Percentiles rank a stretch among this genome's conserved stretches.
Conservation (phyloP, 257 asterid species). For the Salvia splendens region DNA sequence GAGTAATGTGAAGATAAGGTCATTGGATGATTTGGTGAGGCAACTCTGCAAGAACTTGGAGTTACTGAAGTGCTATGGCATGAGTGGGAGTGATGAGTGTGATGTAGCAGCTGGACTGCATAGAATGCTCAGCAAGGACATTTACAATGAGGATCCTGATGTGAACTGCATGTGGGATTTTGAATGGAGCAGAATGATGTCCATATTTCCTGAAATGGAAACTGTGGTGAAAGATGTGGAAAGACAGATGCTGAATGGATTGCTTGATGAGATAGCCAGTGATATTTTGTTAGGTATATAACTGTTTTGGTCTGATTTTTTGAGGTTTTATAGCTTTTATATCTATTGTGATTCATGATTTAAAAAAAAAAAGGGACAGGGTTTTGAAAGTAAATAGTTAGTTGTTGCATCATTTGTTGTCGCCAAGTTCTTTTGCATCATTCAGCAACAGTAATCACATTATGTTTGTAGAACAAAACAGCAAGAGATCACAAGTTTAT, state of each 20-base stretch:
- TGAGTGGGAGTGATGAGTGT: conserved; percentile 38
- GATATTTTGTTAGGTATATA: conserved; percentile 44
- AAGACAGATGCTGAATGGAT: conserved; percentile 62
- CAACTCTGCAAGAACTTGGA: conserved; percentile 67
- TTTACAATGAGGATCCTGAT: conserved; percentile 44
- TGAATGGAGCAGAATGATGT: conserved; percentile 56
- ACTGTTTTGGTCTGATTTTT: conserved; percentile 42
- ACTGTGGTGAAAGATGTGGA: conserved; percentile 62
- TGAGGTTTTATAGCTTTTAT: conserved; percentile 31
- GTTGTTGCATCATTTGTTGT: conserved; percentile 8
- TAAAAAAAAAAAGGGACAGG: neutral
- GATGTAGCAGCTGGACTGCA: conserved; percentile 50
- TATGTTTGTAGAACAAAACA: too few species aligned
- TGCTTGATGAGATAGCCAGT: conserved; percentile 63
- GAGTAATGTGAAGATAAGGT: conserved; percentile 35
- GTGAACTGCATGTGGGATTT: conserved; percentile 79
- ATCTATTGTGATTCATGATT: neutral
- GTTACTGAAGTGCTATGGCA: conserved; percentile 47
- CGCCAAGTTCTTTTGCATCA: neutral
- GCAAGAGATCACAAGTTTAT: too few species aligned
- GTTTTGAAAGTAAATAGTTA: conserved; percentile 24
- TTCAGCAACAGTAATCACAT: neutral
- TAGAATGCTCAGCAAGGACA: conserved; percentile 64
- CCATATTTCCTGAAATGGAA: conserved; percentile 52
- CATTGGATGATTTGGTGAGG: conserved; percentile 69